phyloP scores from a whole-genome alignment of 2,329 filamentous ascomycete species.

The Dactylellina drechsleri region DNA sequence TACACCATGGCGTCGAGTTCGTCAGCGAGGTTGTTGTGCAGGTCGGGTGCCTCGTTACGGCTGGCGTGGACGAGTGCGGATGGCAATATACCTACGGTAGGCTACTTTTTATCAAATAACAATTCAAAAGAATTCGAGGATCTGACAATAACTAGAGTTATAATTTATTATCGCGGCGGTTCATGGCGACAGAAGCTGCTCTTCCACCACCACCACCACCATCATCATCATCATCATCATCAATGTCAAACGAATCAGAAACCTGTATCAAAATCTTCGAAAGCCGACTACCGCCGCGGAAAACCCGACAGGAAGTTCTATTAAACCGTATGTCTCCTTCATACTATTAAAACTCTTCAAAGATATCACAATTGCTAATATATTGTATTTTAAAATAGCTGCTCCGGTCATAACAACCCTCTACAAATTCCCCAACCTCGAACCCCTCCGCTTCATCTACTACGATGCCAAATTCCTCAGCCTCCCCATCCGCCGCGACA shows the following conservation, averaged over 20 bases:
- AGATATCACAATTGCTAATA: background rate
- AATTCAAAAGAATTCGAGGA: background rate
- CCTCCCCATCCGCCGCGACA: slow-evolving; percentile 86
- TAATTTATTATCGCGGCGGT: slow-evolving; percentile 41
- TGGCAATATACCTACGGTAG: slow-evolving; percentile 21
- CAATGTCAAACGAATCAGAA: slow-evolving; percentile 23
- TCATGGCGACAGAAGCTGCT: slow-evolving; percentile 44
- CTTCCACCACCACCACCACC: too few species aligned
- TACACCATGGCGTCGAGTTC: slow-evolving; percentile 45
- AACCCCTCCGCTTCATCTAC: slow-evolving; percentile 79
- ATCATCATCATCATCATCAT: background rate
- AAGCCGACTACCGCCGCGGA: slow-evolving; percentile 14
- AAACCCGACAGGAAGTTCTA: slow-evolving; percentile 30
- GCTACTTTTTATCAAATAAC: background rate
- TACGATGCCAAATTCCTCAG: slow-evolving; percentile 85
- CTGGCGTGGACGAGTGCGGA: slow-evolving; percentile 29
- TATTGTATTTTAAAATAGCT: slow-evolving; percentile 21
- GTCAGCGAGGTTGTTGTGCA: slow-evolving; percentile 45
- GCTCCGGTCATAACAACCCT: slow-evolving; percentile 78
- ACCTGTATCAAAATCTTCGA: slow-evolving; percentile 41
- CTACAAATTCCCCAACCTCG: slow-evolving; percentile 88
- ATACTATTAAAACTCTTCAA: background rate
- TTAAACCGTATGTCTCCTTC: slow-evolving; percentile 34
- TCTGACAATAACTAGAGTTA: slow-evolving; percentile 30
- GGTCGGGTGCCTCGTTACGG: slow-evolving; percentile 43